These are phyloP conservation scores for Coniella lustricola DNA, from an alignment of 2,329 filamentous ascomycete species.

Conservation along the genomic window DNA sequence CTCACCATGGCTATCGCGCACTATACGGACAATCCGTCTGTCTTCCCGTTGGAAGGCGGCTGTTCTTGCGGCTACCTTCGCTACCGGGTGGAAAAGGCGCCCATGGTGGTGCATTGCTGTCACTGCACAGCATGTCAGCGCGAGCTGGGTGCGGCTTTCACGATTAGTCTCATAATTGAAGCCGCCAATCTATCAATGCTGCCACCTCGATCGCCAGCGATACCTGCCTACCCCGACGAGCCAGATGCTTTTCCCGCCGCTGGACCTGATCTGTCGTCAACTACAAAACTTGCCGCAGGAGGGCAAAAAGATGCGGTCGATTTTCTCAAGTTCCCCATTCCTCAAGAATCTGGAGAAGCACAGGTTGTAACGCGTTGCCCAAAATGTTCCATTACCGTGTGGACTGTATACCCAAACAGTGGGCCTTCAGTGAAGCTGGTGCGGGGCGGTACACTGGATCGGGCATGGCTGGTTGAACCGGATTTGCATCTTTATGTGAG, in stretches of 20 bases:
- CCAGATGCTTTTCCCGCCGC: constrained; percentile 7
- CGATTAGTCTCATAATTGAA: constrained; percentile 37
- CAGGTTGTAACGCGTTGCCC: constrained; percentile 37
- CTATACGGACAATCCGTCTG: constrained; percentile 13
- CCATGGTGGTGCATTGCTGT: constrained; percentile 38
- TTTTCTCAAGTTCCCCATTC: constrained; percentile 21
- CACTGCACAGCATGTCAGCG: constrained; percentile 41
- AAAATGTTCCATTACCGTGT: constrained; percentile 32
- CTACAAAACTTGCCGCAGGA: neutral
- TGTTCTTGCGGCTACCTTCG: constrained; percentile 65
- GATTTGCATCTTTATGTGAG: constrained; percentile 38
- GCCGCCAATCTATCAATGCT: constrained; percentile 27
- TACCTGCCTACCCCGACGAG: constrained; percentile 14
- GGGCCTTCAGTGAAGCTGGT: constrained; percentile 30
- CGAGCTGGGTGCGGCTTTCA: constrained; percentile 33
- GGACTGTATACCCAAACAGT: constrained; percentile 32
- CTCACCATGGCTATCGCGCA: constrained; percentile 1
- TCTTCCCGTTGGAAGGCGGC: constrained; percentile 32
- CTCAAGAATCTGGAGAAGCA: constrained; percentile 32
- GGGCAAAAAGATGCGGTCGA: neutral
- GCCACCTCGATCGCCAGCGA: constrained; percentile 20
- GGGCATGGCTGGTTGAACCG: constrained; percentile 30
- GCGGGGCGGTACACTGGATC: constrained; percentile 38
- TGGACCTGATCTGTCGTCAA: constrained; percentile 3
- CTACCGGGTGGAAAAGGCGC: constrained; percentile 55